phyloP scores from a whole-genome alignment of 108 stramenopile species.

The Schizochytrium sp. region DNA sequence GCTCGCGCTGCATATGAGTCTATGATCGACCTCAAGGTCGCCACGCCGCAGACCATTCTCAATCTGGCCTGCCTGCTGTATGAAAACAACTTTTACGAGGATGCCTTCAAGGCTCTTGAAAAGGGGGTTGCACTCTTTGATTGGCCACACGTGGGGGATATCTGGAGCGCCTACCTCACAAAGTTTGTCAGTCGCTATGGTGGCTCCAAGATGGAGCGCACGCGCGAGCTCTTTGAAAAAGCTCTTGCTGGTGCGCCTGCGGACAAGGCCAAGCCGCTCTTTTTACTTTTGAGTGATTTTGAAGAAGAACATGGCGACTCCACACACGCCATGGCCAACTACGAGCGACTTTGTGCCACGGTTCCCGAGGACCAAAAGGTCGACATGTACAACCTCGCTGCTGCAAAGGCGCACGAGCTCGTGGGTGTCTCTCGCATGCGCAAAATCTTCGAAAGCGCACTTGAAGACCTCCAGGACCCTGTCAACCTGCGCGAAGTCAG shows the following conservation, averaged over 20 bases:
- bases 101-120: conserved; percentile 59
- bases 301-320: conserved; percentile 89
- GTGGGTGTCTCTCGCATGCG: conserved; percentile 78
- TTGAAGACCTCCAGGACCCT: conserved; percentile 65
- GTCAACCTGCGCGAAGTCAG: conserved; percentile 68
- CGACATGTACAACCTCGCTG: conserved; percentile 74
- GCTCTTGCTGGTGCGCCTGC: conserved; percentile 71
- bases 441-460: conserved; percentile 80
- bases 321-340: conserved; percentile 76
- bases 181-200: conserved; percentile 77
- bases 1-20: conserved; percentile 88
- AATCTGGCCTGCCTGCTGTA: conserved; percentile 83
- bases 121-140: conserved; percentile 76
- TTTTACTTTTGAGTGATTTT: conserved; percentile 74
- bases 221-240: conserved; percentile 85
- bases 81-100: conserved; percentile 88
- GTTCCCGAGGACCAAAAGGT: conserved; percentile 71
- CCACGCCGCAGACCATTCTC: conserved; percentile 82
- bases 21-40: conserved; percentile 79
- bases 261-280: conserved; percentile 75
- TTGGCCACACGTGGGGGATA: conserved; percentile 73
- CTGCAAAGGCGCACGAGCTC: conserved; percentile 75
- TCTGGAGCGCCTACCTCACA: conserved; percentile 81
- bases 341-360: conserved; percentile 70
- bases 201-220: conserved; percentile 82